Evolutionary conservation across 2,329 filamentous ascomycete species (phyloP), one percentile per base, ranked within the genome.

Genomic region (Zasmidium cellare): DNA sequence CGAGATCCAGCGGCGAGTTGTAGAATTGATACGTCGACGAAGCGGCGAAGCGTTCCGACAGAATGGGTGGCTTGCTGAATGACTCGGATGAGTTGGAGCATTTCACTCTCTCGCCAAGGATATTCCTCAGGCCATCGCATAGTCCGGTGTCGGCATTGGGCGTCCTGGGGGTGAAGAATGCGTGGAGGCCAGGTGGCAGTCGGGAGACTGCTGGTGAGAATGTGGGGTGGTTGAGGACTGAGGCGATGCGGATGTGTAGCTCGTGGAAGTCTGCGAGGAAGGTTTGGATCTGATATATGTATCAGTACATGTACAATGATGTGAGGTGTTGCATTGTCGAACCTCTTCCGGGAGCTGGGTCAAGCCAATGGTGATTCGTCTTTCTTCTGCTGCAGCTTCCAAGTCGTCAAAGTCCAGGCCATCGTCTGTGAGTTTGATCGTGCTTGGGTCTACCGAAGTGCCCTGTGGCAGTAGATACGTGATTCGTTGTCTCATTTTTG

Each of bases 221-320:
- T 1, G 83, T 78, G 41, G 83, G 77, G 71, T 87, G 87, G 1
- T 80, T 68, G 6, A 70, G 67, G 2, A 84, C 77, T 14, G 86
- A 84, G n/a, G 84, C 82, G 90, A 92, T 96, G 71, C 89, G 85
- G 58, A 97, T 77, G 73, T 93, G 89, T 45, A 97, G 76, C 72
- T 91, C 87, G 67, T 88, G 84, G 62, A 84, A 85, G 67, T 84
- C 79, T 54, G 82, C 79, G 23, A 96, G 77, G 14, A 88, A 75
- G 23, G 80, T 74, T 58, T 80, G 82, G 16, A 94, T 73, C 84
- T 86, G 67, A n/a, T 18, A 24, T 6, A 9, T 9, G 12, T 9
- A 22, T 51, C 22, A 51, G 31, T 50, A 46, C 55, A 38, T 22
- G 23, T 51, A 52, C 51, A 41, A 41, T 41, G 25, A 5, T 41